Conservation (phyloP, 345 rosid species). For the Lumnitzera littorea region DNA sequence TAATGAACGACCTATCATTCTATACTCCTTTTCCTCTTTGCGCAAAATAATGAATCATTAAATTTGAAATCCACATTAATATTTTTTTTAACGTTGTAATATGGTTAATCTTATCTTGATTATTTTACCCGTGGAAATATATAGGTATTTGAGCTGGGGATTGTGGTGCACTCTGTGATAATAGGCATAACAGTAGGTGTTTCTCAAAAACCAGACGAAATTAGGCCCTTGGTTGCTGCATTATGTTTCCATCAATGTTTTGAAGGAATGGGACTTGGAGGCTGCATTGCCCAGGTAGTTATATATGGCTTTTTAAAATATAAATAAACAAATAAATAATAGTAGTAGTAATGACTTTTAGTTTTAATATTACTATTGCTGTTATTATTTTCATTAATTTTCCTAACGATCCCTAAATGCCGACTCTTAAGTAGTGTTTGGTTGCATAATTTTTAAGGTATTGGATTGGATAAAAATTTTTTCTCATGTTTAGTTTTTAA, state of each 20-base stretch:
- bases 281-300: slow-evolving; percentile 50
- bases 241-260: slow-evolving; percentile 72
- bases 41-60: slow-evolving; percentile 8
- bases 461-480: no score
- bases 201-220: slow-evolving; percentile 38
- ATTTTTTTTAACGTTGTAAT: background rate
- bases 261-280: slow-evolving; percentile 78
- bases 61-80: no score
- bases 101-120: no score
- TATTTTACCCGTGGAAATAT: background rate
- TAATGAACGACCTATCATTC: no score
- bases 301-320: background rate
- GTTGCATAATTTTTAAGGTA: no score
- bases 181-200: slow-evolving; percentile 66
- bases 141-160: slow-evolving; percentile 66
- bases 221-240: slow-evolving; percentile 43
- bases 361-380: background rate
- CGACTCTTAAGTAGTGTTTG: no score
- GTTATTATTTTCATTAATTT: no score
- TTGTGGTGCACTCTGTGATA: slow-evolving; percentile 60
- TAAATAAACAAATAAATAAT: no score
- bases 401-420: no score
- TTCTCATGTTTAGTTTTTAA: no score
- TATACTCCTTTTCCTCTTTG: no score
- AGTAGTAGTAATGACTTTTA: no score